Conservation (phyloP, 163 green algal species). For the Chlamydomonas reinhardtii region DNA sequence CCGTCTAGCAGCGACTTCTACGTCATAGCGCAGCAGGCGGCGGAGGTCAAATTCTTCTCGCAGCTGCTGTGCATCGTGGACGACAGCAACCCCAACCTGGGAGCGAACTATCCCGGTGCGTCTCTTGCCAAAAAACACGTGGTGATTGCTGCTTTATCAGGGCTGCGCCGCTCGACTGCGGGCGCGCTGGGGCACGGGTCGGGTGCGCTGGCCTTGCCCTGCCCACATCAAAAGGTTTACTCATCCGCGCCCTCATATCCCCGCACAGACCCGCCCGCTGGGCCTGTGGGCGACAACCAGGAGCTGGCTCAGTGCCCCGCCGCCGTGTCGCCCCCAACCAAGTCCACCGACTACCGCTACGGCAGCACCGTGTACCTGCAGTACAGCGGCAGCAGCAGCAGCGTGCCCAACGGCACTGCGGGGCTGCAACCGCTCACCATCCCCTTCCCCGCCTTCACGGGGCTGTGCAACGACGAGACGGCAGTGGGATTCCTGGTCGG, state of each 20-base stretch:
- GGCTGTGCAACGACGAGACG: constrained; percentile 51
- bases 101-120: constrained; percentile 59
- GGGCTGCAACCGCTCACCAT: constrained; percentile 45
- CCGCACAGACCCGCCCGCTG: constrained; percentile 64
- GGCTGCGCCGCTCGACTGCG: too few species aligned
- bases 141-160: too few species aligned
- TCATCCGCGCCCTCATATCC: too few species aligned
- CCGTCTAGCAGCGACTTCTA: constrained; percentile 62
- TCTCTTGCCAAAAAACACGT: neutral
- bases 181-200: too few species aligned
- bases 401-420: neutral
- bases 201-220: too few species aligned
- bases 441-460: constrained; percentile 56
- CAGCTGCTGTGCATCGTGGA: constrained; percentile 68
- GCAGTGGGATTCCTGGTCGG: constrained; percentile 61
- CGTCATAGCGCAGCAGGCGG: constrained; percentile 19
- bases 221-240: too few species aligned
- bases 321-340: neutral
- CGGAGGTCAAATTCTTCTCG: constrained; percentile 54
- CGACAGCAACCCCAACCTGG: constrained; percentile 66
- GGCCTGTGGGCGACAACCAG: constrained; percentile 53
- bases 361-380: constrained; percentile 16
- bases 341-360: constrained; percentile 25
- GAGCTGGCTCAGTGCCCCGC: constrained; percentile 50
- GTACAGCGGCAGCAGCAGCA: neutral